Evolutionary conservation across 768 basidiomycete genomes (phyloP).

Genomic region (Boletus insuetus): DNA sequence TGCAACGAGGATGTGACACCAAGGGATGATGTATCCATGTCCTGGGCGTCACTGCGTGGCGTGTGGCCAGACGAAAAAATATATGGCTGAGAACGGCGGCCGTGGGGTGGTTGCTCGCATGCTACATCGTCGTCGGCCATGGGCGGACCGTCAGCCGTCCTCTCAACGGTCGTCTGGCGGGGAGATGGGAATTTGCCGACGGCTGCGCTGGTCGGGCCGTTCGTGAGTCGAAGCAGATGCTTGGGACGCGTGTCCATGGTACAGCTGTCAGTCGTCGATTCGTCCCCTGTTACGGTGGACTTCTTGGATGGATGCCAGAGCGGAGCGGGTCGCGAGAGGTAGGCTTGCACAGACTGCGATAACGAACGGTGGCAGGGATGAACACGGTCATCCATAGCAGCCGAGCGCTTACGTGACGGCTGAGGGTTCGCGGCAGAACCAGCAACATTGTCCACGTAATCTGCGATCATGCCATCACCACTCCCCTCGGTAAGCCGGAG

Average conservation of each 20-base stretch:
- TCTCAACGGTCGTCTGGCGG: not conserved
- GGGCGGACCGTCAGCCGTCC: not conserved
- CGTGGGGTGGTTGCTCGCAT: not conserved
- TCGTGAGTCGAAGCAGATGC: constrained; percentile 5
- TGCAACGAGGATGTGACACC: too few species aligned
- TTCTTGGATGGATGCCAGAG: constrained; percentile 1
- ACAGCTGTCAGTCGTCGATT: not conserved
- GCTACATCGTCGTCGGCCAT: not conserved
- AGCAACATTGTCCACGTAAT: constrained; percentile 9
- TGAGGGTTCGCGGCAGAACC: constrained; percentile 17
- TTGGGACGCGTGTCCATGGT: not conserved
- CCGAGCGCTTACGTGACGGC: constrained; percentile 20
- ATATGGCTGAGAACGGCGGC: not conserved
- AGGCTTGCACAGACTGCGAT: constrained; percentile 46
- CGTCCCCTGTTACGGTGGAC: not conserved
- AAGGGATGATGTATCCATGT: too few species aligned
- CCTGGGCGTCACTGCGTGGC: too few species aligned
- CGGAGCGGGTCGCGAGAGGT: constrained; percentile 32
- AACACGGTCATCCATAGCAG: not conserved
- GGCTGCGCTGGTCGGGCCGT: not conserved
- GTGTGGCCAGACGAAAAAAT: not conserved
- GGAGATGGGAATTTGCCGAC: not conserved
- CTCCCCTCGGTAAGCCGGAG: not conserved
- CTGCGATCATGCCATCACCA: not conserved
- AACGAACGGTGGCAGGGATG: constrained; percentile 41